phyloP scores from a whole-genome alignment of 2,329 filamentous ascomycete genomes.

The Ophiostoma australiae region DNA sequence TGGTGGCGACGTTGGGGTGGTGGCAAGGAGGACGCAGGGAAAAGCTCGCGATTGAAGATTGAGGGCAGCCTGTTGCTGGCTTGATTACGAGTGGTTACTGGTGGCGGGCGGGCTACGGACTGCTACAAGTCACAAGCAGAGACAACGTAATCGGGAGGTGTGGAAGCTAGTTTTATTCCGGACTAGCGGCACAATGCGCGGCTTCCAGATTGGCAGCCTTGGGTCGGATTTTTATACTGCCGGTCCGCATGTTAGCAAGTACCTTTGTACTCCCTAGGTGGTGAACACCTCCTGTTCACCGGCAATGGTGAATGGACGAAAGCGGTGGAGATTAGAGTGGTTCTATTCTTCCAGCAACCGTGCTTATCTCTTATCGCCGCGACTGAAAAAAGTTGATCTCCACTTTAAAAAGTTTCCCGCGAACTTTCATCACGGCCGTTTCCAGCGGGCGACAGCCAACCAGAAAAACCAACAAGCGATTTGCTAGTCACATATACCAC shows the following conservation, averaged over 20 bases:
- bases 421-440: background rate
- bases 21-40: background rate
- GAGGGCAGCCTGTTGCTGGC: constrained; percentile 11
- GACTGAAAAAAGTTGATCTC: constrained; percentile 17
- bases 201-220: constrained; percentile 19
- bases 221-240: constrained; percentile 17
- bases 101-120: constrained; percentile 9
- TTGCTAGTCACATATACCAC: background rate
- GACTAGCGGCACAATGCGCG: constrained; percentile 15
- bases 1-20: background rate
- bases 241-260: background rate
- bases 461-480: background rate
- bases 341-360: background rate
- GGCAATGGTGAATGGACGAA: background rate
- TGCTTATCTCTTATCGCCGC: constrained; percentile 19
- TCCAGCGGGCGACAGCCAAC: background rate
- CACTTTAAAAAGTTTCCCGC: constrained; percentile 22
- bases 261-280: background rate
- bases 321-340: background rate
- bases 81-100: constrained; percentile 11
- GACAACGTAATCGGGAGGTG: constrained; percentile 27
- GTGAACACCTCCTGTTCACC: background rate
- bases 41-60: constrained; percentile 21
- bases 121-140: constrained; percentile 14
- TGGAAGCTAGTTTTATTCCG: constrained; percentile 23